A percentile compares a stretch with the other conserved stretches of the same genome.
Evolutionary conservation across 1,139 yeast species (phyloP).

Genomic region (Eremothecium cymbalariae): DNA sequence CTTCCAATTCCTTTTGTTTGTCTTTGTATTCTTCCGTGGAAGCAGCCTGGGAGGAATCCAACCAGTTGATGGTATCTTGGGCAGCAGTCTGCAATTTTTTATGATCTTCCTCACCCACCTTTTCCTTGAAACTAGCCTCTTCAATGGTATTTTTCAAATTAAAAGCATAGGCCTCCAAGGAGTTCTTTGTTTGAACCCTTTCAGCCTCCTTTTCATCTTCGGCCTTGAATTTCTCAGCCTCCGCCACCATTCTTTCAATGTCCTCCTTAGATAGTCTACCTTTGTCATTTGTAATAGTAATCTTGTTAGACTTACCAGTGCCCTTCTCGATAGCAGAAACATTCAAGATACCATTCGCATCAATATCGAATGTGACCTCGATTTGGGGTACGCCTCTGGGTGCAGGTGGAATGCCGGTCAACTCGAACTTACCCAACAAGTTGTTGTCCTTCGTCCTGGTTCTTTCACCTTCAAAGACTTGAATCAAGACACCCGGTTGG

Average conservation of each 20-base stretch:
- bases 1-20: constrained; percentile 59
- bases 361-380: constrained; percentile 92
- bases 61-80: constrained; percentile 75
- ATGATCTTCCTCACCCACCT: constrained; percentile 80
- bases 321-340: constrained; percentile 94
- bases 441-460: constrained; percentile 93
- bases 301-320: constrained; percentile 73
- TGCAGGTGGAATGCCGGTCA: constrained; percentile 93
- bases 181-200: constrained; percentile 73
- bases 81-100: constrained; percentile 77
- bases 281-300: constrained; percentile 82
- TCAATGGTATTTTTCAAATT: constrained; percentile 54
- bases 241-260: constrained; percentile 87
- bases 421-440: constrained; percentile 89
- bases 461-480: constrained; percentile 97
- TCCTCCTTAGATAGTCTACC: constrained; percentile 92
- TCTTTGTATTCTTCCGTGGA: constrained; percentile 74
- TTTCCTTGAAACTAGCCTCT: constrained; percentile 59
- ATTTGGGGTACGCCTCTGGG: constrained; percentile 98
- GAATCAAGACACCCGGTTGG: constrained; percentile 94
- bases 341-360: constrained; percentile 93
- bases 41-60: constrained; percentile 81
- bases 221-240: constrained; percentile 74
- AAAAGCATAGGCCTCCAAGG: constrained; percentile 79
- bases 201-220: constrained; percentile 74